A percentile compares a stretch with the other conserved stretches of the same genome.
phyloP scores from a whole-genome alignment of 257 asterid species.

The Solanum ahanhuiri region DNA sequence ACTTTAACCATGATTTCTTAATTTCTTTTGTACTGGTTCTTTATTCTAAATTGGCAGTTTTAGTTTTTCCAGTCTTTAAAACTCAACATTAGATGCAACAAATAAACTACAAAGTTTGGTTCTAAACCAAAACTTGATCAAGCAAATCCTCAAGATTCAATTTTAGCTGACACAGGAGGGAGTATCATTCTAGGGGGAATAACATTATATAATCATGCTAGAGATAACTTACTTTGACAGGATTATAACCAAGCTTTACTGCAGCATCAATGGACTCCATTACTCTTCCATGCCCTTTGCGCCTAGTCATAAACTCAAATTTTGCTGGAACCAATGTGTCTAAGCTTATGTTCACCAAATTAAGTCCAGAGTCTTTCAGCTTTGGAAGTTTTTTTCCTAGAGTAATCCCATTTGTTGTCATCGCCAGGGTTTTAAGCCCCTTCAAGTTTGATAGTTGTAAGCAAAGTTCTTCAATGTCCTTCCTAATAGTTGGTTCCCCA shows the following conservation, averaged over 20 bases:
- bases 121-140: neutral
- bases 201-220: neutral
- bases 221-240: constrained; percentile 61
- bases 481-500: constrained; percentile 85
- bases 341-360: constrained; percentile 74
- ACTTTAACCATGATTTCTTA: neutral
- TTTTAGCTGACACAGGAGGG: neutral
- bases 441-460: constrained; percentile 47
- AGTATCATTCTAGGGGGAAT: neutral
- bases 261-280: constrained; percentile 76
- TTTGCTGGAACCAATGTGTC: constrained; percentile 92
- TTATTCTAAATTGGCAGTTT: neutral
- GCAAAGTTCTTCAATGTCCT: constrained; percentile 86
- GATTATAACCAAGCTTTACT: constrained; percentile 66
- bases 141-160: neutral
- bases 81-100: neutral
- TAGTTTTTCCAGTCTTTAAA: neutral
- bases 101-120: neutral
- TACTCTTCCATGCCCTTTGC: constrained; percentile 89
- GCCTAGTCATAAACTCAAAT: constrained; percentile 87
- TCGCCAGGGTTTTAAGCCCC: constrained; percentile 74
- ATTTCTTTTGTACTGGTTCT: neutral
- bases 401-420: constrained; percentile 83
- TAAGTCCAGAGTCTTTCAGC: constrained; percentile 72
- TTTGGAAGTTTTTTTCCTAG: constrained; percentile 72